Evolutionary conservation across 2,329 filamentous ascomycete species (phyloP).

Genomic region (Endoconidiophora laricicola): DNA sequence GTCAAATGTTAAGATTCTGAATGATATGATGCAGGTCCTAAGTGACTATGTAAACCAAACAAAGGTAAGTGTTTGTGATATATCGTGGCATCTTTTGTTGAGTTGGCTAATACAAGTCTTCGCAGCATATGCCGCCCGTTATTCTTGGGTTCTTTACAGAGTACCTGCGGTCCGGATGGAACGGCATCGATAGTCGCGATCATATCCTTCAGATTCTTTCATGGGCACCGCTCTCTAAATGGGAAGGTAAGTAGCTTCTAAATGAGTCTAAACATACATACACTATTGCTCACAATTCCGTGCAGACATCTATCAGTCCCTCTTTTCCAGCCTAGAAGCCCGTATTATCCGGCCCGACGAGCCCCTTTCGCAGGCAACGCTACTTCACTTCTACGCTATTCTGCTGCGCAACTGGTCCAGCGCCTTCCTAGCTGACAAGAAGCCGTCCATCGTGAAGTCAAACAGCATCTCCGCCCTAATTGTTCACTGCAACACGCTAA

Average conservation of each 20-base stretch:
- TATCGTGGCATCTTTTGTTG: background rate
- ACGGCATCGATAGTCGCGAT: conserved; percentile 37
- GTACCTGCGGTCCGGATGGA: conserved; percentile 41
- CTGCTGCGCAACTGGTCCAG: conserved; percentile 46
- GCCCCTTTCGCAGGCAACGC: conserved; percentile 33
- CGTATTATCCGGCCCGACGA: conserved; percentile 30
- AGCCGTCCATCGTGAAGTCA: conserved; percentile 22
- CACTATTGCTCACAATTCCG: background rate
- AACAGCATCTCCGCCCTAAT: conserved; percentile 26
- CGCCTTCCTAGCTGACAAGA: conserved; percentile 25
- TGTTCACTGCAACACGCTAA: conserved; percentile 36
- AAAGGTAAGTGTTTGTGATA: conserved; percentile 28
- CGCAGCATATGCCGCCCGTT: conserved; percentile 30
- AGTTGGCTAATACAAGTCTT: background rate
- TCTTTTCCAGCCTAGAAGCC: conserved; percentile 35
- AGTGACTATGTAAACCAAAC: conserved; percentile 37
- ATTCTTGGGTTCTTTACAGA: conserved; percentile 32
- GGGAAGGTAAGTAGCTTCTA: conserved; percentile 29
- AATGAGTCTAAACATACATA: background rate
- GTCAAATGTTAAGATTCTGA: conserved; percentile 29
- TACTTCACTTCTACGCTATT: conserved; percentile 51
- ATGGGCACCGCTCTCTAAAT: conserved; percentile 36
- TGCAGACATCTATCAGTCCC: conserved; percentile 32
- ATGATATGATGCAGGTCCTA: conserved; percentile 38
- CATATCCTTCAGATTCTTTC: conserved; percentile 41